Evolutionary conservation across 1,284 basidiomycete genomes (phyloP).

Genomic region (Flammula alnicola): DNA sequence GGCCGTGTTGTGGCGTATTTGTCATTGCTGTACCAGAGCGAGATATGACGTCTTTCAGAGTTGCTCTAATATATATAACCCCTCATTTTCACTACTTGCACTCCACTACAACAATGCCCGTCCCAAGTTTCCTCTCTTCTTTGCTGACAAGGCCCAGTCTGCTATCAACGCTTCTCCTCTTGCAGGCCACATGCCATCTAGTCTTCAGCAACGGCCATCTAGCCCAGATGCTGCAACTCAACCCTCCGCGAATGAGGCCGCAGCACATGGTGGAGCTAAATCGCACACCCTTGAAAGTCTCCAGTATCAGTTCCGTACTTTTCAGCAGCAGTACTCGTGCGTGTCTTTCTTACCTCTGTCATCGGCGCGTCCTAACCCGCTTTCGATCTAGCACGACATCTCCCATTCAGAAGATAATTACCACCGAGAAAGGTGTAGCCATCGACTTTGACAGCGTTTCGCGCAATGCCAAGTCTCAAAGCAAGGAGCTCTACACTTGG

Average conservation of each 20-base stretch:
- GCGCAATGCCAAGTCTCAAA: constrained; percentile 68
- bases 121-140: constrained; percentile 61
- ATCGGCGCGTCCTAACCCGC: constrained; percentile 11
- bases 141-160: constrained; percentile 76
- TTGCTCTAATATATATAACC: constrained; percentile 14
- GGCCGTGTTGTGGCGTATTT: constrained; percentile 31
- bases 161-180: constrained; percentile 64
- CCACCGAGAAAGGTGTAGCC: constrained; percentile 72
- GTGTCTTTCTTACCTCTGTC: constrained; percentile 28
- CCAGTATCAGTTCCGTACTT: constrained; percentile 69
- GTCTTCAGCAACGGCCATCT: constrained; percentile 35
- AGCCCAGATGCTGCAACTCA: constrained; percentile 42
- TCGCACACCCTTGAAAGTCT: constrained; percentile 63
- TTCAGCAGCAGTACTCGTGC: constrained; percentile 78
- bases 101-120: constrained; percentile 53
- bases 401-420: constrained; percentile 76
- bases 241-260: constrained; percentile 45
- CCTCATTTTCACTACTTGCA: constrained; percentile 19
- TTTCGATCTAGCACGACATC: constrained; percentile 42
- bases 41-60: constrained; percentile 23
- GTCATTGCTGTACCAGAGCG: constrained; percentile 23
- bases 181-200: constrained; percentile 51
- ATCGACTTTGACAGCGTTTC: constrained; percentile 71
- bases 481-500: constrained; percentile 84
- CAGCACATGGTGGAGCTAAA: constrained; percentile 46